A percentile compares a stretch with the other conserved stretches of the same genome.
Conservation (phyloP, 345 rosid genomes). For the Psidium friedrichsthalianum region DNA sequence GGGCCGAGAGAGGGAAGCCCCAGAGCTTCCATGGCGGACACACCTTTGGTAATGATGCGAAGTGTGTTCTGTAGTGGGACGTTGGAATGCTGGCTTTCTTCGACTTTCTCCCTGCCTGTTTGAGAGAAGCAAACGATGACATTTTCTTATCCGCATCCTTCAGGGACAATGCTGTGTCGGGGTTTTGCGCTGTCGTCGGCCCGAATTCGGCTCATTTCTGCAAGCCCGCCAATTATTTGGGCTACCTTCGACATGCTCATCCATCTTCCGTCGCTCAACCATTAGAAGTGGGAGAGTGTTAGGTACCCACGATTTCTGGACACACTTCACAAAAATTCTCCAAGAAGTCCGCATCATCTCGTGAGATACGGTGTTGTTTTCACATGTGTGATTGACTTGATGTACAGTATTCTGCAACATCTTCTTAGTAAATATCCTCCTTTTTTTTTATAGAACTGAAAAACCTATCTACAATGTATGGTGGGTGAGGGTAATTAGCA, state of each 20-base stretch:
- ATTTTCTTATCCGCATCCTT: neutral
- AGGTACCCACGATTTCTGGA: neutral
- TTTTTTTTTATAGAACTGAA: neutral
- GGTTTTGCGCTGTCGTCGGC: neutral
- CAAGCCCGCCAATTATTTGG: neutral
- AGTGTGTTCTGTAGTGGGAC: neutral
- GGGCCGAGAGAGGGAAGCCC: slow-evolving; percentile 27
- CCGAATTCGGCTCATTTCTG: neutral
- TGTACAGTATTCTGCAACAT: neutral
- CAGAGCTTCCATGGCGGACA: slow-evolving; percentile 22
- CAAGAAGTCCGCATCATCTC: neutral
- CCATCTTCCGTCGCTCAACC: neutral
- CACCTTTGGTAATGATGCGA: neutral
- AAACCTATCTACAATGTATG: neutral
- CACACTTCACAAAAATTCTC: neutral
- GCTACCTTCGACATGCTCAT: neutral
- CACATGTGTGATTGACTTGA: neutral
- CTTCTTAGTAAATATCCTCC: neutral
- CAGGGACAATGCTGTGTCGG: neutral
- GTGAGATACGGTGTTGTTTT: neutral
- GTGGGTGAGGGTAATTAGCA: neutral
- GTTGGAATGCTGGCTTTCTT: neutral
- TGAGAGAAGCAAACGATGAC: neutral
- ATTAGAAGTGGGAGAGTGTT: neutral
- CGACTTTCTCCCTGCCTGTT: neutral